phyloP scores from a whole-genome alignment of 176 grass and related monocot species.

The Eragrostis curvula region DNA sequence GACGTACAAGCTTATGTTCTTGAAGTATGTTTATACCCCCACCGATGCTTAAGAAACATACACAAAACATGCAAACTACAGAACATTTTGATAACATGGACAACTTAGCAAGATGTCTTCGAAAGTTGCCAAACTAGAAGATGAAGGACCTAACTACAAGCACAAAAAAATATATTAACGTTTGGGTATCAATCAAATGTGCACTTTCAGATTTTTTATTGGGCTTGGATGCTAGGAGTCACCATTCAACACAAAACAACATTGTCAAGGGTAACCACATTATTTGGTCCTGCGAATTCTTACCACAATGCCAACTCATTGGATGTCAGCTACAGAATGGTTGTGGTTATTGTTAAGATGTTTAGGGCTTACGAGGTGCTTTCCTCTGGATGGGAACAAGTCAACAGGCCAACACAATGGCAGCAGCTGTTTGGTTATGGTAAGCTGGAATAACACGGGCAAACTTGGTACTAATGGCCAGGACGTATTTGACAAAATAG shows the following conservation, averaged over 20 bases:
- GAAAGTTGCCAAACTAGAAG: background rate
- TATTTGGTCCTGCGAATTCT: background rate
- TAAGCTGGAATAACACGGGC: background rate
- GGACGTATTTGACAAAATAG: background rate
- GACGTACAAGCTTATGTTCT: background rate
- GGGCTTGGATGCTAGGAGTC: background rate
- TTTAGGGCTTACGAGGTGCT: background rate
- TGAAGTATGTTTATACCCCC: background rate
- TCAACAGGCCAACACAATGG: background rate
- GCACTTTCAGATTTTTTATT: background rate
- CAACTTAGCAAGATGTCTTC: background rate
- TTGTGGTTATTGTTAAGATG: background rate
- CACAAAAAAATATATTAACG: background rate
- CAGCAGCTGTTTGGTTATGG: background rate
- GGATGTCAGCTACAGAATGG: conserved; percentile 11
- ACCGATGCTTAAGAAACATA: background rate
- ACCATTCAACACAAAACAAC: conserved; percentile 21
- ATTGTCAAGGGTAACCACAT: background rate
- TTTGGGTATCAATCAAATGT: background rate
- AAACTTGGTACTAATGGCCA: conserved; percentile 4
- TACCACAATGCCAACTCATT: background rate
- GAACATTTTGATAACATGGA: background rate
- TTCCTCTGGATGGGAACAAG: conserved; percentile 2
- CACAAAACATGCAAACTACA: background rate
- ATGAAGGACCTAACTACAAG: background rate